Evolutionary conservation across 1,284 basidiomycete genomes (phyloP), one percentile per base, ranked within the genome.

Genomic region (Ustilago cynodontis): DNA sequence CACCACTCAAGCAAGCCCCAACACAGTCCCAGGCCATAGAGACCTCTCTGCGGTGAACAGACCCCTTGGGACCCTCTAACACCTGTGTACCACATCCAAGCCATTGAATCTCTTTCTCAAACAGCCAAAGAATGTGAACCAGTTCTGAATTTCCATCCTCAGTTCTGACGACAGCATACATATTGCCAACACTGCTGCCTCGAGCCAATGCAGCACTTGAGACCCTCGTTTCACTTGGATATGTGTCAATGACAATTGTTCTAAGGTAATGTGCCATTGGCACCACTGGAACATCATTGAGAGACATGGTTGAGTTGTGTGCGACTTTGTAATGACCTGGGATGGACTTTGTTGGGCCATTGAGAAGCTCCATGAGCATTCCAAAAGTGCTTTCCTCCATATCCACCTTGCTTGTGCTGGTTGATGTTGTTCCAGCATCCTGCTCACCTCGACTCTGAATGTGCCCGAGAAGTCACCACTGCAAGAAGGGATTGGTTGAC

Each of bases 61-160:
- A n/a, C n/a, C n/a, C n/a, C n/a, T n/a, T n/a, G n/a, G n/a, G n/a
- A n/a, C n/a, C n/a, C n/a, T n/a, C n/a, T n/a, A n/a, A n/a, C n/a
- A n/a, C n/a, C n/a, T 33, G 31, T 33, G 31, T 33, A 6, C 31
- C 31, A 5, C 31, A 10, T 26, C 50, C 16, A 16, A 28, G 10
- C 50, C 50, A 51, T 51, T 51, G 50, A 29, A 51, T 26, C 8
- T 28, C 16, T n/a, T 51, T 51, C 50, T 51, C 50, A 31, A 51
- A 51, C 26, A 51, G 26, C 50, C 50, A 51, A n/a, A 51, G 4
- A 16, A 51, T 51, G 16, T 51, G 50, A 18, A 51, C 50, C 8
- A 14, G 24, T 18, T 28, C 50, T 51, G 26, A 14, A 9, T 4
- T 31, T 16, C 28, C 24, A 7, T 51, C 50, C 29, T 24, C 2